phyloP scores from a whole-genome alignment of 2,329 filamentous ascomycete genomes.

The Zasmidium angulare region DNA sequence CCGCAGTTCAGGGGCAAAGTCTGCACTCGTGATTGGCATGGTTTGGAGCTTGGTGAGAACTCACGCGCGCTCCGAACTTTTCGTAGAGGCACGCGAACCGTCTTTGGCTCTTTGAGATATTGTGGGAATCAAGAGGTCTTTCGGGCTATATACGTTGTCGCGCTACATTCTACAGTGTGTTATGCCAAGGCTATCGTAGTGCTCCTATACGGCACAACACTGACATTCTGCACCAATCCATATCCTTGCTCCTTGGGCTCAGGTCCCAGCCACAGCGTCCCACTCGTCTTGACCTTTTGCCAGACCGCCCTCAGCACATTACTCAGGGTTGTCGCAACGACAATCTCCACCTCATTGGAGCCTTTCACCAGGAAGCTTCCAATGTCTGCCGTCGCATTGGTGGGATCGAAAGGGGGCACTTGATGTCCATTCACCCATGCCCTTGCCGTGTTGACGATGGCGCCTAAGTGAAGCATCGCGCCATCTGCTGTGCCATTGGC shows the following conservation, averaged over 20 bases:
- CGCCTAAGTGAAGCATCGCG: slow-evolving; percentile 31
- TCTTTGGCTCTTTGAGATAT: too few relatives aligned
- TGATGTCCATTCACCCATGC: slow-evolving; percentile 32
- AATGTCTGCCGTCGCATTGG: slow-evolving; percentile 28
- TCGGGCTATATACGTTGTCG: too few relatives aligned
- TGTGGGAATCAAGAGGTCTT: too few relatives aligned
- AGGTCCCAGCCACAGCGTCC: slow-evolving; percentile 16
- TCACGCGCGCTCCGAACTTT: too few relatives aligned
- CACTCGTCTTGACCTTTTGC: slow-evolving; percentile 12
- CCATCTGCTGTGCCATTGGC: slow-evolving; percentile 16
- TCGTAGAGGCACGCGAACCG: too few relatives aligned
- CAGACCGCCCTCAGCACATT: slow-evolving; percentile 26
- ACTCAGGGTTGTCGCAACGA: slow-evolving; percentile 35
- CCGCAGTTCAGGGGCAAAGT: too few relatives aligned
- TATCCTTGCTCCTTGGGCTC: slow-evolving; percentile 14
- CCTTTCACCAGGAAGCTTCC: slow-evolving; percentile 25
- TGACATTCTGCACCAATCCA: slow-evolving; percentile 14
- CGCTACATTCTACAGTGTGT: too few relatives aligned
- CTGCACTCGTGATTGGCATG: too few relatives aligned
- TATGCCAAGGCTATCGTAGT: slow-evolving; percentile 1
- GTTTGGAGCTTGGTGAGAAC: too few relatives aligned
- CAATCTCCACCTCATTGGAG: slow-evolving; percentile 31
- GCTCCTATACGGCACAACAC: slow-evolving; percentile 14
- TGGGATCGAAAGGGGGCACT: slow-evolving; percentile 35
- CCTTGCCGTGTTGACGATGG: slow-evolving; percentile 32